Evolutionary conservation across 805 yeast genomes (phyloP).

Genomic region (Maudiozyma pseudohumilis): DNA sequence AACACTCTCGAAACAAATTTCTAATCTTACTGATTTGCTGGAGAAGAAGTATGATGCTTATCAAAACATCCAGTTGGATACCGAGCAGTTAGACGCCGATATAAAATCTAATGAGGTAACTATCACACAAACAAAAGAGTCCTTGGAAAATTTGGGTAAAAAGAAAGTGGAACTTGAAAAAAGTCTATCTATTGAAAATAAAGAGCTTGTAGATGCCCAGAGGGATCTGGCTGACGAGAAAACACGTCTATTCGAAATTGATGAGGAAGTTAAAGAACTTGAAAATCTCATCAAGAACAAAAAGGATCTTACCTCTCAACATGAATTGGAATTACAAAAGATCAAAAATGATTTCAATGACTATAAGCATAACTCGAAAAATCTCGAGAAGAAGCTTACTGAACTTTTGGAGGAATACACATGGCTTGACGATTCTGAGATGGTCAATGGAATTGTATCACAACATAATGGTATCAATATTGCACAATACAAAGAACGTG

Average conservation of each 20-base stretch:
- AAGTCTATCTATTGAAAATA: slow-evolving; percentile 17
- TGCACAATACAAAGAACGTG: slow-evolving; percentile 50
- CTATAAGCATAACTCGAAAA: slow-evolving; percentile 30
- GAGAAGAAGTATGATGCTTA: slow-evolving; percentile 41
- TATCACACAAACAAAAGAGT: slow-evolving; percentile 28
- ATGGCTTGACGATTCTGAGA: slow-evolving; percentile 64
- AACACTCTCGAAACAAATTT: slow-evolving; percentile 31
- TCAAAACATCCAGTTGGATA: slow-evolving; percentile 58
- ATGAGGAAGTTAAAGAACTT: slow-evolving; percentile 66
- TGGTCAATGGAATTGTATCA: slow-evolving; percentile 45
- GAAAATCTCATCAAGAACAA: slow-evolving; percentile 37
- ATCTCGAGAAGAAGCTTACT: slow-evolving; percentile 34
- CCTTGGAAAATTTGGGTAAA: slow-evolving; percentile 31
- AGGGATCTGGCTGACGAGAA: slow-evolving; percentile 33
- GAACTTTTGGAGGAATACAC: slow-evolving; percentile 44
- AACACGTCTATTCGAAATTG: slow-evolving; percentile 52
- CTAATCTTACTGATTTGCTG: slow-evolving; percentile 31
- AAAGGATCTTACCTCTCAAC: slow-evolving; percentile 32
- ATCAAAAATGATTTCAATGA: slow-evolving; percentile 47
- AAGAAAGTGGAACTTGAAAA: slow-evolving; percentile 22
- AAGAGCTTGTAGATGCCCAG: slow-evolving; percentile 22
- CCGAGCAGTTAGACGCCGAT: slow-evolving; percentile 59
- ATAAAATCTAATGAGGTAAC: slow-evolving; percentile 36
- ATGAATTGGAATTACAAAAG: slow-evolving; percentile 44
- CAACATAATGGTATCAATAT: slow-evolving; percentile 56